Evolutionary conservation across 2,329 filamentous ascomycete species (phyloP).

Genomic region (Cladophialophora carrionii): DNA sequence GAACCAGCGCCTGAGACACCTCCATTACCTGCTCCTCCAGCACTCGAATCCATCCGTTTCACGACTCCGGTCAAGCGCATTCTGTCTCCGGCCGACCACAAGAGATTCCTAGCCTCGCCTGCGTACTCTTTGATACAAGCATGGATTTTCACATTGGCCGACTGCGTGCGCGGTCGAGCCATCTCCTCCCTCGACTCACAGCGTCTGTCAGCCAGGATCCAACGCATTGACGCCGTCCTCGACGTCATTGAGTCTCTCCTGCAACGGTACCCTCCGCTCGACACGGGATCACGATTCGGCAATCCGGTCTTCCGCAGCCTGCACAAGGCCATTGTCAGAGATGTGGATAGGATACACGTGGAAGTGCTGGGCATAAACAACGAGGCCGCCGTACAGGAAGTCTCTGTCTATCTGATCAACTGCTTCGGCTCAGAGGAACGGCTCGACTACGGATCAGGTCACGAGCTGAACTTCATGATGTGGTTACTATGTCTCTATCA

Average conservation of each 20-base stretch:
- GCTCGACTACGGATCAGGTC: conserved; percentile 96
- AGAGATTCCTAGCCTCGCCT: conserved; percentile 75
- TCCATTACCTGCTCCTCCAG: conserved; percentile 68
- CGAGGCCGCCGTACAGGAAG: conserved; percentile 65
- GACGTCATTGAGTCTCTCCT: conserved; percentile 70
- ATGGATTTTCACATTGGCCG: conserved; percentile 85
- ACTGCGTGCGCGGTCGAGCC: conserved; percentile 73
- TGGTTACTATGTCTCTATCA: conserved; percentile 96
- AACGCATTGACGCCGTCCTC: conserved; percentile 70
- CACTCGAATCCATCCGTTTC: conserved; percentile 64
- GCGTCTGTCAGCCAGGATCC: conserved; percentile 64
- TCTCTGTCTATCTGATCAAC: conserved; percentile 77
- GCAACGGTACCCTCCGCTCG: conserved; percentile 72
- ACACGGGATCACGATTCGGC: conserved; percentile 90
- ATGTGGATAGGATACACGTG: conserved; percentile 48
- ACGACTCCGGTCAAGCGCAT: conserved; percentile 75
- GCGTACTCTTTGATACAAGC: conserved; percentile 75
- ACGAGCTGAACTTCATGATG: conserved; percentile 95
- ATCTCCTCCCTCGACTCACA: conserved; percentile 63
- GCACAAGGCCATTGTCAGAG: conserved; percentile 58
- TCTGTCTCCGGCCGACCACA: conserved; percentile 76
- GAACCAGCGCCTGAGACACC: conserved; percentile 76
- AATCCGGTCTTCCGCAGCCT: conserved; percentile 89
- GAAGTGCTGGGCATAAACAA: conserved; percentile 47
- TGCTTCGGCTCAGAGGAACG: conserved; percentile 83